phyloP scores from a whole-genome alignment of 345 rosid genomes.

The Bruguiera sexangula region DNA sequence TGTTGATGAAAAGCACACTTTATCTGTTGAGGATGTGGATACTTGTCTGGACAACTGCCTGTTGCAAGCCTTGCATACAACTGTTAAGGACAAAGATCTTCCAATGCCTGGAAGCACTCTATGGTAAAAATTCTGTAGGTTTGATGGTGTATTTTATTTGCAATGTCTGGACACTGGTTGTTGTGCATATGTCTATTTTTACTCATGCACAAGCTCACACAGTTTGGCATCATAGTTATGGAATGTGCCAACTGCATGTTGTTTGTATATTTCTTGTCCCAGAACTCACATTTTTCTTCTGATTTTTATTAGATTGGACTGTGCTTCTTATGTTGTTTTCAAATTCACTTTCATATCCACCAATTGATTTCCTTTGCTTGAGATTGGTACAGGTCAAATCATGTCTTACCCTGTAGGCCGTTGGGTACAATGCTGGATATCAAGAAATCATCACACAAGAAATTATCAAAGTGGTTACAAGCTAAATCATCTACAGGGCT shows the following conservation, averaged over 20 bases:
- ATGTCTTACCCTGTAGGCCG: constrained; percentile 87
- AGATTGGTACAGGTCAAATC: constrained; percentile 65
- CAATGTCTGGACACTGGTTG: too few species aligned
- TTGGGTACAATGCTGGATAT: constrained; percentile 72
- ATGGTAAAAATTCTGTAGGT: constrained; percentile 45
- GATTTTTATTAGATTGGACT: too few species aligned
- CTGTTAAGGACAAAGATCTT: constrained; percentile 86
- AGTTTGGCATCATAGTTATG: too few species aligned
- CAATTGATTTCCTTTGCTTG: background rate
- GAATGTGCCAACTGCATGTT: too few species aligned
- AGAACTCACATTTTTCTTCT: too few species aligned
- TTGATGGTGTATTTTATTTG: too few species aligned
- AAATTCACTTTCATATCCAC: background rate
- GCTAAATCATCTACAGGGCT: constrained; percentile 75
- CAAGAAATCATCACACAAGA: constrained; percentile 92
- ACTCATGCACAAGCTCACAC: too few species aligned
- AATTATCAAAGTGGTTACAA: constrained; percentile 91
- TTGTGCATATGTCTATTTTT: too few species aligned
- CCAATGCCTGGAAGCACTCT: constrained; percentile 94
- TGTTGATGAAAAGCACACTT: constrained; percentile 43
- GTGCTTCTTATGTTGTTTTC: too few species aligned
- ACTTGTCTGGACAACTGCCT: constrained; percentile 82
- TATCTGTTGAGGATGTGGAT: constrained; percentile 65
- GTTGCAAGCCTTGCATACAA: constrained; percentile 83
- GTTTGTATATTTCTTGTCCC: too few species aligned